These are phyloP conservation scores for Quercus bicolor DNA, from an alignment of 306 rosid species.

Conservation along the genomic window DNA sequence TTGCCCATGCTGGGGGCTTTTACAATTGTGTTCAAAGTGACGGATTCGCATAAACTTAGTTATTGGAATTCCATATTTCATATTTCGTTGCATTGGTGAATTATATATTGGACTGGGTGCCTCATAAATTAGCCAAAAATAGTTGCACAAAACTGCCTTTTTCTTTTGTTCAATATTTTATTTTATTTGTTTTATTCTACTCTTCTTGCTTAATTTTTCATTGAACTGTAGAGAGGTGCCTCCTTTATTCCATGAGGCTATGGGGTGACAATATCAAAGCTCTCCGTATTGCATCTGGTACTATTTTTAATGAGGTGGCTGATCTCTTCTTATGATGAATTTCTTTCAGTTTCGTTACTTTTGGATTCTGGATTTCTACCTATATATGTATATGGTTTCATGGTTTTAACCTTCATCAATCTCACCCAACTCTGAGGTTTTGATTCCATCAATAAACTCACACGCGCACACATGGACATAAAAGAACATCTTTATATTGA, in stretches of 20 bases:
- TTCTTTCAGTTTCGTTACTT: background rate
- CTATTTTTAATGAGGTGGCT: slow-evolving; percentile 83
- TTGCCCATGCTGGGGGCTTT: no score
- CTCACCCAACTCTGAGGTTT: background rate
- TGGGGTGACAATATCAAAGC: slow-evolving; percentile 84
- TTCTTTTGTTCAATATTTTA: background rate
- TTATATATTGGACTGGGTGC: background rate
- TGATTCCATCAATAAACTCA: background rate
- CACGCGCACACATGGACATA: background rate
- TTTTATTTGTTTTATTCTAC: background rate
- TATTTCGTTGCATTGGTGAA: background rate
- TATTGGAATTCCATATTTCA: background rate
- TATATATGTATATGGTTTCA: background rate
- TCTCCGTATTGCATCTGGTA: slow-evolving; percentile 86
- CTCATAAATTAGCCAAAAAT: background rate
- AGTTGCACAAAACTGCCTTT: background rate
- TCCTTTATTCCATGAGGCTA: slow-evolving; percentile 85
- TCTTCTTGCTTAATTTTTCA: background rate
- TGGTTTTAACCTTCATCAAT: no score
- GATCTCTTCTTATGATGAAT: slow-evolving; percentile 20
- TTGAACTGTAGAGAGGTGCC: slow-evolving; percentile 59
- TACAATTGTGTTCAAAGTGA: background rate
- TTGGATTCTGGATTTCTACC: background rate
- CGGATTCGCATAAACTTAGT: background rate
- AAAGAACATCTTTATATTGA: background rate